Percentiles rank a stretch among this genome's conserved stretches.
phyloP scores from a whole-genome alignment of 768 basidiomycete species.

The Naematelia encephala region DNA sequence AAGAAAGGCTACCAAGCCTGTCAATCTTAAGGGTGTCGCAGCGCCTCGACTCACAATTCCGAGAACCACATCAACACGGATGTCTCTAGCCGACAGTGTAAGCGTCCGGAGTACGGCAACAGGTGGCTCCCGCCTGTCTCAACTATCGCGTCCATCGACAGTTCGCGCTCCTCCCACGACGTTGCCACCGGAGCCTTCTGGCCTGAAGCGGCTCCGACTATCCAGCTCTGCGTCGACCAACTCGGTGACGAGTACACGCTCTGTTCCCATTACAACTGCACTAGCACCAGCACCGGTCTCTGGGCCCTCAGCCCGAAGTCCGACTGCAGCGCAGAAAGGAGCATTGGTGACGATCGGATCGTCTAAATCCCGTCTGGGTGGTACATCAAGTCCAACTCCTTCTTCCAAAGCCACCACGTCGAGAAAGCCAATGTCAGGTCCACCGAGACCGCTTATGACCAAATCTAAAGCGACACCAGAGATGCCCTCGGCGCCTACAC shows the following conservation, averaged over 20 bases:
- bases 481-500: background rate
- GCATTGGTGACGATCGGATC: constrained; percentile 18
- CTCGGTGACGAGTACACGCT: constrained; percentile 8
- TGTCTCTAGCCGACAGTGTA: constrained; percentile 11
- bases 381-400: constrained; percentile 11
- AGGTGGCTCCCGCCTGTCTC: background rate
- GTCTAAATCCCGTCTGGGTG: background rate
- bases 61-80: constrained; percentile 9
- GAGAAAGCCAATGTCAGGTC: constrained; percentile 8
- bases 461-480: constrained; percentile 1
- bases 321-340: constrained; percentile 24
- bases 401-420: constrained; percentile 6
- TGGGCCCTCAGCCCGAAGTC: constrained; percentile 20
- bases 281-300: background rate
- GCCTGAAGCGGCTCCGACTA: constrained; percentile 27
- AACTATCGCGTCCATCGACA: background rate
- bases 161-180: background rate
- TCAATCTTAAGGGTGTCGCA: background rate
- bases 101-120: constrained; percentile 4
- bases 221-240: constrained; percentile 23
- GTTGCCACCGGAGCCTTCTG: constrained; percentile 17
- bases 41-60: constrained; percentile 10
- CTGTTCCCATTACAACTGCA: constrained; percentile 8
- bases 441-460: constrained; percentile 14
- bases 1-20: constrained; percentile 6